Conservation (phyloP, 148 eudicot species). For the Chenopodium suecicum region DNA sequence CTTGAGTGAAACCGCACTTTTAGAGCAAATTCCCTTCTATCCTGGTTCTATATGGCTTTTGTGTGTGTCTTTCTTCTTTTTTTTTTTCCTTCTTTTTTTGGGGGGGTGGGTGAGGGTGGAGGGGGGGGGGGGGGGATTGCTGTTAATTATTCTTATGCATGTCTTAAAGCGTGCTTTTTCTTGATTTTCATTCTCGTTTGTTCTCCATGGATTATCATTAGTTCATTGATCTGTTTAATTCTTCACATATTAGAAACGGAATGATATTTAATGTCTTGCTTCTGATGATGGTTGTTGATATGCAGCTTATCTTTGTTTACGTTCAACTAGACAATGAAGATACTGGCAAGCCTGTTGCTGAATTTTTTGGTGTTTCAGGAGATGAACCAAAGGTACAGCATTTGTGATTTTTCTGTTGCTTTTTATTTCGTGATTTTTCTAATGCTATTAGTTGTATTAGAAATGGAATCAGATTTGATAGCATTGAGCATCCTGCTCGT, state of each 20-base stretch:
- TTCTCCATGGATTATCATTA: neutral
- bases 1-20: too few species aligned
- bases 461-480: neutral
- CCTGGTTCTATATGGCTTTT: too few species aligned
- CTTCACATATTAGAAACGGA: neutral
- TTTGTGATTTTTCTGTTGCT: neutral
- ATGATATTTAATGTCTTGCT: neutral
- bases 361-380: conserved; percentile 80
- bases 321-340: conserved; percentile 85
- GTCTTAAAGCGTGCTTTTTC: neutral
- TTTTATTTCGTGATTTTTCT: neutral
- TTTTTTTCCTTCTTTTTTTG: too few species aligned
- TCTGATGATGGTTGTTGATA: conserved; percentile 1
- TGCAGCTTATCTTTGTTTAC: conserved; percentile 78
- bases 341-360: conserved; percentile 84
- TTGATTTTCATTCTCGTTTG: neutral
- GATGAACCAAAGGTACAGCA: conserved; percentile 56
- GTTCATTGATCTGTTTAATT: neutral
- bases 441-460: neutral
- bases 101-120: too few species aligned
- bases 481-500: conserved; percentile 9
- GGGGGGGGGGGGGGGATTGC: neutral
- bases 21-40: too few species aligned
- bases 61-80: too few species aligned
- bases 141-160: neutral